Percentiles rank a stretch among this genome's conserved stretches.
Conservation (phyloP, 495 filamentous ascomycete species). For the Trichoderma reesei region DNA sequence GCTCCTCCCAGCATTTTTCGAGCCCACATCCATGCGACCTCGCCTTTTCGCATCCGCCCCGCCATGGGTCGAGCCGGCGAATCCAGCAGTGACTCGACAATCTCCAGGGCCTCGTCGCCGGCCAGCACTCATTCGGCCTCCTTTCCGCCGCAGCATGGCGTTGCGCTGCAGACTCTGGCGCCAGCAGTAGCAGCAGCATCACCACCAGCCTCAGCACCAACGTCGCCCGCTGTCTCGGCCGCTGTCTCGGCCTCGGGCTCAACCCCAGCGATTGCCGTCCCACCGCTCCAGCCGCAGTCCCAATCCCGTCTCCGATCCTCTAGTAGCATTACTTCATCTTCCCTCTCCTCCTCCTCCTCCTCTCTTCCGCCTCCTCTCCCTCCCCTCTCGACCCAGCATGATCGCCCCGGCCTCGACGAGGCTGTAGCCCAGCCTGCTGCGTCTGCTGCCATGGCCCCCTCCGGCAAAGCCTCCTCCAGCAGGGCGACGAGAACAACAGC, state of each 20-base stretch:
- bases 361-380: not conserved
- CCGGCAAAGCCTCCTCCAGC: conserved; percentile 1
- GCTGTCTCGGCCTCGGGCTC: not conserved
- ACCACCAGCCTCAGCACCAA: not conserved
- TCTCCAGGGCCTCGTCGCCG: not conserved
- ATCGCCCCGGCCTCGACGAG: not conserved
- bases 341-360: not conserved
- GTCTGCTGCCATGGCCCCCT: conserved; percentile 5
- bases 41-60: not conserved
- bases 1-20: not conserved
- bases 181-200: not conserved
- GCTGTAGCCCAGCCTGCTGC: conserved; percentile 4
- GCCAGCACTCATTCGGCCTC: not conserved
- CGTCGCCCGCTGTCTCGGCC: not conserved
- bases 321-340: not conserved
- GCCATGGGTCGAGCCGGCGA: not conserved
- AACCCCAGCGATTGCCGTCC: not conserved
- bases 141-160: not conserved
- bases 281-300: not conserved
- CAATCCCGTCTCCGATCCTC: not conserved
- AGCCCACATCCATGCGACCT: not conserved
- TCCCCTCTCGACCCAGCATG: not conserved
- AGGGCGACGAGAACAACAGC: conserved; percentile 11
- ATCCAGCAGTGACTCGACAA: not conserved
- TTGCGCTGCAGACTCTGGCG: conserved; percentile 1